Conservation (phyloP, 2,329 filamentous ascomycete species). For the Orbilia quercus region DNA sequence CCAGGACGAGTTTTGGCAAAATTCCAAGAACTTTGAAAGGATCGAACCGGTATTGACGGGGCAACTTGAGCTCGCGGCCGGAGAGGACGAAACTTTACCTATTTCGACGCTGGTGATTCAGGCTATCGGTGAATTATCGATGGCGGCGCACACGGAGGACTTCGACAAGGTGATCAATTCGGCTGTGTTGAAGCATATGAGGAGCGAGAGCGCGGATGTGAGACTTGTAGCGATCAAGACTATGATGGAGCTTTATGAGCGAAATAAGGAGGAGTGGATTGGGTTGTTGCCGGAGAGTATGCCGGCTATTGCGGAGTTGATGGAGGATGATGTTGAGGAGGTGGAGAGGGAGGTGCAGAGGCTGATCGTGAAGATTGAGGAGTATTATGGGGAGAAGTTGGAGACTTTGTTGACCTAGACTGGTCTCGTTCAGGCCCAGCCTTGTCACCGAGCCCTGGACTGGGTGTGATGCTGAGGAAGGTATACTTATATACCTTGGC, state of each 20-base stretch:
- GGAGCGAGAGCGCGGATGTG: slow-evolving; percentile 75
- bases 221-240: slow-evolving; percentile 84
- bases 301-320: slow-evolving; percentile 91
- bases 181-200: slow-evolving; percentile 79
- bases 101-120: slow-evolving; percentile 35
- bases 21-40: slow-evolving; percentile 82
- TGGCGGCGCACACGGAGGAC: slow-evolving; percentile 82
- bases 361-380: slow-evolving; percentile 92
- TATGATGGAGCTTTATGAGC: slow-evolving; percentile 81
- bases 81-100: slow-evolving; percentile 65
- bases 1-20: slow-evolving; percentile 95
- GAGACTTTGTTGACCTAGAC: slow-evolving; percentile 89
- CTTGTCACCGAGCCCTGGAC: too few relatives aligned
- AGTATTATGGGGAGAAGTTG: slow-evolving; percentile 86
- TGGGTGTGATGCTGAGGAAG: too few relatives aligned
- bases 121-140: slow-evolving; percentile 69
- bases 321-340: slow-evolving; percentile 94
- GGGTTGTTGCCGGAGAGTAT: slow-evolving; percentile 92
- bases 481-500: too few relatives aligned
- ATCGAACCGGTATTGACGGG: slow-evolving; percentile 76
- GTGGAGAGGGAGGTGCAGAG: slow-evolving; percentile 89
- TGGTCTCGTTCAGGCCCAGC: too few relatives aligned
- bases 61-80: slow-evolving; percentile 69
- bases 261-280: slow-evolving; percentile 92
- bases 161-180: slow-evolving; percentile 91